A percentile compares a stretch with the other conserved stretches of the same genome.
These are phyloP conservation scores for Forsythia suspensa DNA, from an alignment of 257 asterid genomes.

Conservation along the genomic window DNA sequence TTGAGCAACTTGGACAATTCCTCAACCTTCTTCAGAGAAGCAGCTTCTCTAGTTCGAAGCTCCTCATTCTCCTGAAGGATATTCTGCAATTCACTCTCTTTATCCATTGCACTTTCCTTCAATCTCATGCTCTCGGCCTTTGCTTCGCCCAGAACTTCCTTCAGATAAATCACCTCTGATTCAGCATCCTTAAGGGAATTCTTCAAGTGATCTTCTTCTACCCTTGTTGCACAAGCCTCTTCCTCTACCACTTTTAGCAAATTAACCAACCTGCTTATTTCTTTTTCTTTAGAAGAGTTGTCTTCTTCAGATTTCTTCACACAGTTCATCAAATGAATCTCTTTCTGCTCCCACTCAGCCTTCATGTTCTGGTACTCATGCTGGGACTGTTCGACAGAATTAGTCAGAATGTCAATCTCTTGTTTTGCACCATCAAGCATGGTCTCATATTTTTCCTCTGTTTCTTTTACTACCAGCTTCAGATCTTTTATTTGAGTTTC, in stretches of 20 bases:
- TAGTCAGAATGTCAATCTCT: constrained; percentile 55
- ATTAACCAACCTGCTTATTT: constrained; percentile 55
- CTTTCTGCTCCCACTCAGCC: constrained; percentile 81
- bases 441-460: constrained; percentile 74
- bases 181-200: constrained; percentile 58
- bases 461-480: constrained; percentile 69
- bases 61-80: constrained; percentile 70
- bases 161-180: constrained; percentile 67
- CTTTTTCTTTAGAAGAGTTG: constrained; percentile 55
- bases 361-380: constrained; percentile 43
- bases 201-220: constrained; percentile 58
- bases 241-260: constrained; percentile 60
- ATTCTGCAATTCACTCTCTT: constrained; percentile 68
- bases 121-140: constrained; percentile 81
- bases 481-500: constrained; percentile 74
- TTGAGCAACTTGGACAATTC: constrained; percentile 69
- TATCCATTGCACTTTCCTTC: constrained; percentile 75
- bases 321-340: constrained; percentile 52
- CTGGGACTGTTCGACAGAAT: constrained; percentile 53
- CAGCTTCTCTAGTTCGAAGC: constrained; percentile 58
- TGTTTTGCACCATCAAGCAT: constrained; percentile 77
- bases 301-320: constrained; percentile 60
- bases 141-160: constrained; percentile 76
- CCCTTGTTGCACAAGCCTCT: constrained; percentile 56
- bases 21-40: constrained; percentile 50